Base-by-base conservation (phyloP, 1,139 yeast species). In the Blastobotrys aristatus region DNA sequence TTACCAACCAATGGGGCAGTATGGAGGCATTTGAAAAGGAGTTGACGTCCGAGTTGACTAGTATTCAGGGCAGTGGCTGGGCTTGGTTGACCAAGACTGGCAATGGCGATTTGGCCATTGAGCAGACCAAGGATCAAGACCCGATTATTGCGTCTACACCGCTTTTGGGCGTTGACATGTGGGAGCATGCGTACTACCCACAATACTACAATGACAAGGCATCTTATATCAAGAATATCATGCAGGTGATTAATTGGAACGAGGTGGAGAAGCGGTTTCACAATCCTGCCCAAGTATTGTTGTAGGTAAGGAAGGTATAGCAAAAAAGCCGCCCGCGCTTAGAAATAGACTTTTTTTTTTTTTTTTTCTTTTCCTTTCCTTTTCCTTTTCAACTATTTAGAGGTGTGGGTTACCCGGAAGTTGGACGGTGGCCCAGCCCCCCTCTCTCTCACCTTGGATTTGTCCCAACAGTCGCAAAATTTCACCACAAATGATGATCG, bases 121-220 rank as follows among this genome's bases (percentile, higher is more conserved):
- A 69, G 40, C 70, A 75, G 49, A 72, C 77, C 49, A 61, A 62
- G 48, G 72, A 73, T 59, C 77, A 73, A 58, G 77, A 73, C 57
- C 70, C 75, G n/a, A 68, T 71, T 30, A 60, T 68, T 27, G 44
- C 22, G 6, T 46, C 44, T n/a, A 35, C 37, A 6, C 73, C 76
- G 17, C 69, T 73, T 57, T 63, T 73, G 51, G 77, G 75, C 20
- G 70, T 73, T 58, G 77, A 73, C 60, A 75, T 76, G 45, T 73
- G 77, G 77, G 77, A 73, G 58, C 77, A 73, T 55, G 77, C 77
- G 49, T 73, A 73, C 62, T 73, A 73, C 63, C 69, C 73, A 57
- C 76, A 73, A 54, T 73, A 73, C 60, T 75, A 71, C 58, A 73
- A 73, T 54, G 74, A 71, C 52, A 73, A 73, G 64, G 72, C 67